These are phyloP conservation scores for Ganoderma sinense DNA, from an alignment of 1,284 basidiomycete genomes.

Conservation along the genomic window DNA sequence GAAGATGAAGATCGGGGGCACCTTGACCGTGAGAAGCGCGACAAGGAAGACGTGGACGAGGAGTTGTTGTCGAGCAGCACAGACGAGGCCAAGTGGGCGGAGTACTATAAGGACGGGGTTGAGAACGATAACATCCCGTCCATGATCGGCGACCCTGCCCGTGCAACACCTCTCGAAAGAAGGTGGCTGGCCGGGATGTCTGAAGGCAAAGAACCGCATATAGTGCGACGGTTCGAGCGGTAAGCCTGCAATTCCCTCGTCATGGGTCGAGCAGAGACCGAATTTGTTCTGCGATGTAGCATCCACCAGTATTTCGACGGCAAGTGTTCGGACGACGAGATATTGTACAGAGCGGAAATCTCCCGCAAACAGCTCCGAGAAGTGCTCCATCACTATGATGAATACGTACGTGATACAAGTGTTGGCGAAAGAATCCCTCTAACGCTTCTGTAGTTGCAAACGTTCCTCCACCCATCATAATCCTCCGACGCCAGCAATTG, in stretches of 20 bases:
- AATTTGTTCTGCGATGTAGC: constrained; percentile 43
- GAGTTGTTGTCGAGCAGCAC: constrained; percentile 39
- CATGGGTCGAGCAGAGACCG: neutral
- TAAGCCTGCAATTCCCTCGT: constrained; percentile 45
- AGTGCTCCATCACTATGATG: constrained; percentile 80
- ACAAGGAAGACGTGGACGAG: constrained; percentile 38
- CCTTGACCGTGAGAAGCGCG: constrained; percentile 42
- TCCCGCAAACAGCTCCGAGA: constrained; percentile 79
- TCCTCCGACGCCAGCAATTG: constrained; percentile 37
- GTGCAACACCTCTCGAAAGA: constrained; percentile 78
- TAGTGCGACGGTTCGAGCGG: constrained; percentile 73
- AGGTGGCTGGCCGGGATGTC: constrained; percentile 88
- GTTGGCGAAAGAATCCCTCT: neutral
- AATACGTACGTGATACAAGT: constrained; percentile 61
- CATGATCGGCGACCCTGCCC: constrained; percentile 84
- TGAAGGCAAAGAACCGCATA: constrained; percentile 71
- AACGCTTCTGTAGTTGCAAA: constrained; percentile 42
- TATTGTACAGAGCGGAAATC: constrained; percentile 79
- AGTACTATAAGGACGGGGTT: constrained; percentile 36
- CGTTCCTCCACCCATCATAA: constrained; percentile 53
- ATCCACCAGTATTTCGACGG: constrained; percentile 87
- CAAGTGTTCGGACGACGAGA: constrained; percentile 82
- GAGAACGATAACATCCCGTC: constrained; percentile 64
- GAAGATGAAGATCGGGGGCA: constrained; percentile 40
- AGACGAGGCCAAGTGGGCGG: constrained; percentile 55